These are phyloP conservation scores for Talaromyces pinophilus DNA, from an alignment of 2,329 filamentous ascomycete genomes.

Conservation along the genomic window DNA sequence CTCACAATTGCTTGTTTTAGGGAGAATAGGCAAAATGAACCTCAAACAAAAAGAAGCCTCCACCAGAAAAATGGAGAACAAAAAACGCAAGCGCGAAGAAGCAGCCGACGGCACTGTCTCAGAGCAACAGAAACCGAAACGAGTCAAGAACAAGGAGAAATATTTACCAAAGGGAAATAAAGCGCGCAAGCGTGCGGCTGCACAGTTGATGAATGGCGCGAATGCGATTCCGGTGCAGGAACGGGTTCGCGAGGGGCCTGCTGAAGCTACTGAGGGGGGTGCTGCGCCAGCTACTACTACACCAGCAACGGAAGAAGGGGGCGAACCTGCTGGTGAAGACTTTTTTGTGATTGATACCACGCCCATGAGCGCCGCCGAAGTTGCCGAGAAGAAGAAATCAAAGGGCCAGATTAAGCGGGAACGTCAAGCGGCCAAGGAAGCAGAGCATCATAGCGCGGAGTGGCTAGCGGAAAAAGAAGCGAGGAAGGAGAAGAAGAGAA, in stretches of 20 bases:
- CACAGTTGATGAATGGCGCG: constrained; percentile 16
- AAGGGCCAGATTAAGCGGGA: constrained; percentile 19
- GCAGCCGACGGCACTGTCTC: constrained; percentile 23
- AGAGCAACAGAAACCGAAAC: constrained; percentile 35
- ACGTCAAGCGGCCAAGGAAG: neutral
- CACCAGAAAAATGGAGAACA: constrained; percentile 36
- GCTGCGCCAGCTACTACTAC: neutral
- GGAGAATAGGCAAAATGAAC: neutral
- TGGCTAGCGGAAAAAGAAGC: constrained; percentile 6
- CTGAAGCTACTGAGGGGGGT: neutral
- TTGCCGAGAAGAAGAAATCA: constrained; percentile 21
- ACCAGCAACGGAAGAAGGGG: constrained; percentile 8
- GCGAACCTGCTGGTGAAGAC: neutral
- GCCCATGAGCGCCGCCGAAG: constrained; percentile 19
- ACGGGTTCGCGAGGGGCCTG: neutral
- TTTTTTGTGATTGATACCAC: constrained; percentile 22
- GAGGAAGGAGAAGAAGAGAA: constrained; percentile 1
- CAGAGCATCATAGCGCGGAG: neutral
- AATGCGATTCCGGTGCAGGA: constrained; percentile 23
- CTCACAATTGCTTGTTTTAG: neutral
- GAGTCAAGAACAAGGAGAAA: constrained; percentile 23
- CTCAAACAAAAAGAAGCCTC: constrained; percentile 4
- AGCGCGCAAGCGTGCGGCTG: constrained; percentile 26
- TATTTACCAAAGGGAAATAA: constrained; percentile 34
- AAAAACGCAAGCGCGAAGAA: constrained; percentile 43